Evolutionary conservation across 208 protist genomes (phyloP), one percentile per base, ranked within the genome.

Genomic region (Acanthamoeba healyi): DNA sequence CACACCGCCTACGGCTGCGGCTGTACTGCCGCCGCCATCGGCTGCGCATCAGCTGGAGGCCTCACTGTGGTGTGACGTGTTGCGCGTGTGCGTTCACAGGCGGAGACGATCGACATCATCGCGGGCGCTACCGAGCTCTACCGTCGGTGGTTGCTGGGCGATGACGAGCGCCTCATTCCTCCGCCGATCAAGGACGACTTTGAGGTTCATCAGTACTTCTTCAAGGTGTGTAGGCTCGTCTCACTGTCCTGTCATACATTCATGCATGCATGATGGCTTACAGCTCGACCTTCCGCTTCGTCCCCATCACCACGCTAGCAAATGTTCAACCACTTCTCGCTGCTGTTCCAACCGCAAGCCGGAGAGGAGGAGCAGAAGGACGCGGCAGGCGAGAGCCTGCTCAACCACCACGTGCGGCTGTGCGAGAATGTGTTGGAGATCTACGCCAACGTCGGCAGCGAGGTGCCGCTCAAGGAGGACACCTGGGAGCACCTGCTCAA

Each of bases 301-400:
- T n/a, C n/a, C n/a, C n/a, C n/a, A n/a, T n/a, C n/a, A n/a, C n/a
- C n/a, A n/a, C n/a, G n/a, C 38, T 56, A 84, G 74, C 74, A 84
- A 84, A 84, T 84, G 74, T 84, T 84, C 74, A 84, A 84, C 74
- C 74, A 84, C 74, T 84, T 84, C 74, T 84, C 74, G 38, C 74
- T 84, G 26, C 74, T 84, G 10, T 84, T 84, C 44, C 74, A 84
- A 84, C 74, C 74, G 32, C 74, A 84, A 84, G 9, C 74, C 74
- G 74, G 74, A n/a, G 74, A 84, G 44, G 74, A 84, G 44, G 74
- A 84, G 44, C 36, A 56, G 26, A 49, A 36, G 36, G 74, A 84
- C 44, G 72, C 10, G 1, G 42, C 6, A 14, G 74, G 74, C 44
- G 74, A 84, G 74, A 84, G 26, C 40, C 74, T 84, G 36, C 74